These are phyloP conservation scores for Hortaea werneckii DNA, from an alignment of 2,329 filamentous ascomycete genomes.

Conservation along the genomic window DNA sequence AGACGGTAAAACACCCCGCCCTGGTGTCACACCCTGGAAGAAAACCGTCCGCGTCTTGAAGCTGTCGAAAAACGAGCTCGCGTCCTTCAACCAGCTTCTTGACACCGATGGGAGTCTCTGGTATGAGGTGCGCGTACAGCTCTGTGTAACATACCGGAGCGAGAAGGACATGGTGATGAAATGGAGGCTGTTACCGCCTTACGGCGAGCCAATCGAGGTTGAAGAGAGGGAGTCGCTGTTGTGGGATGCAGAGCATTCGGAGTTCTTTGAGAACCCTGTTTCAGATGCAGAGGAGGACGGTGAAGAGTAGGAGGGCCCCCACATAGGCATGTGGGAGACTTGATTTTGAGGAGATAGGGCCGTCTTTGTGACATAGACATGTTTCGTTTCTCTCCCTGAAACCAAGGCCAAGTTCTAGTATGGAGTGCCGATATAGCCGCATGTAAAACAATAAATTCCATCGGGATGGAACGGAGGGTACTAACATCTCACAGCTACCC, in stretches of 20 bases:
- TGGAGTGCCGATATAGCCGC: too few relatives aligned
- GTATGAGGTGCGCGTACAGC: not conserved
- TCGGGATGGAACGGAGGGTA: too few relatives aligned
- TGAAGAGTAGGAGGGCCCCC: not conserved
- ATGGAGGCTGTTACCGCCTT: too few relatives aligned
- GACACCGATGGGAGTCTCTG: not conserved
- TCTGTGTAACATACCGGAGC: not conserved
- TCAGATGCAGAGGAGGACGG: not conserved
- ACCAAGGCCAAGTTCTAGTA: too few relatives aligned
- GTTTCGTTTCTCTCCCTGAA: too few relatives aligned
- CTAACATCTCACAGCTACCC: too few relatives aligned
- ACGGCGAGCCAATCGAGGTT: not conserved
- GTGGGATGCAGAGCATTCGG: not conserved
- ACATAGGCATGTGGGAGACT: not conserved
- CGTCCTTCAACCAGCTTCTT: not conserved
- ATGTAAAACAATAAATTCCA: too few relatives aligned
- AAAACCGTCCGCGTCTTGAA: not conserved
- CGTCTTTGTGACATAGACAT: too few relatives aligned
- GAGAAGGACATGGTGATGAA: not conserved
- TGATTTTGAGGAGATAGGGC: too few relatives aligned
- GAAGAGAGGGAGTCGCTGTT: not conserved
- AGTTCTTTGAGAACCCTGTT: not conserved
- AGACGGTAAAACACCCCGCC: not conserved
- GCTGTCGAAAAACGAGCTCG: too few relatives aligned
- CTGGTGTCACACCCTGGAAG: not conserved